Evolutionary conservation across 768 basidiomycete species (phyloP).

Genomic region (Lactarius trivialis): DNA sequence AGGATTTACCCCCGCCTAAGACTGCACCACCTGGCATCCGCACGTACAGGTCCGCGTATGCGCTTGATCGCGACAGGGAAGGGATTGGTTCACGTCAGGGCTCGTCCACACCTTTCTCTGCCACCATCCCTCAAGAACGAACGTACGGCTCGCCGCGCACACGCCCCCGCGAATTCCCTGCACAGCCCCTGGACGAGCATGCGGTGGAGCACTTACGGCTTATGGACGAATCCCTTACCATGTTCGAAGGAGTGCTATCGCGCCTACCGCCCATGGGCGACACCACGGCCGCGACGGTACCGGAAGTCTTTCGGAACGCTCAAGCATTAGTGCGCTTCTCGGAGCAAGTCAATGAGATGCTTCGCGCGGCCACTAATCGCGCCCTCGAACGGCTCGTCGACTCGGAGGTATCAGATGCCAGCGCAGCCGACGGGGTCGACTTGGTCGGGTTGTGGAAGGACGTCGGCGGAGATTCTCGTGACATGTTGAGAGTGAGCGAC

Average conservation of each 20-base stretch:
- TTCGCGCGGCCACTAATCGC: slow-evolving; percentile 47
- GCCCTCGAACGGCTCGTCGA: slow-evolving; percentile 72
- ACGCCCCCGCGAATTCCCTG: slow-evolving; percentile 5
- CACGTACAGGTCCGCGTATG: slow-evolving; percentile 38
- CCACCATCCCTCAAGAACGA: slow-evolving; percentile 18
- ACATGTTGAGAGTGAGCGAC: slow-evolving; percentile 65
- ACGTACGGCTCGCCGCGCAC: slow-evolving; percentile 22
- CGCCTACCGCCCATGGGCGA: slow-evolving; percentile 44
- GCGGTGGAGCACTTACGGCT: slow-evolving; percentile 56
- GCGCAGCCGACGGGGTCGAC: slow-evolving; percentile 29
- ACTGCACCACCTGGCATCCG: slow-evolving; percentile 37
- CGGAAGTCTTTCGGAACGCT: slow-evolving; percentile 56
- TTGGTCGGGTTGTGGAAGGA: slow-evolving; percentile 57
- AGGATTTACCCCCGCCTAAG: slow-evolving; percentile 30
- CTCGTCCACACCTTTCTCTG: slow-evolving; percentile 16
- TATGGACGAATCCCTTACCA: slow-evolving; percentile 59
- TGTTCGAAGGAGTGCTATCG: slow-evolving; percentile 62
- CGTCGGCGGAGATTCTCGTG: slow-evolving; percentile 66
- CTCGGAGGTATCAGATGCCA: slow-evolving; percentile 57
- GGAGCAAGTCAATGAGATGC: slow-evolving; percentile 57
- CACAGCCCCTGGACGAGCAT: slow-evolving; percentile 20
- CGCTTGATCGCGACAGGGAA: slow-evolving; percentile 28
- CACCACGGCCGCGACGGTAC: slow-evolving; percentile 35
- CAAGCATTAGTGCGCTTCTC: slow-evolving; percentile 57
- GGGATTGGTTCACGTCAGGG: slow-evolving; percentile 10